A percentile compares a stretch with the other conserved stretches of the same genome.
Evolutionary conservation across 805 yeast genomes (phyloP).

Genomic region (Metschnikowia matae): DNA sequence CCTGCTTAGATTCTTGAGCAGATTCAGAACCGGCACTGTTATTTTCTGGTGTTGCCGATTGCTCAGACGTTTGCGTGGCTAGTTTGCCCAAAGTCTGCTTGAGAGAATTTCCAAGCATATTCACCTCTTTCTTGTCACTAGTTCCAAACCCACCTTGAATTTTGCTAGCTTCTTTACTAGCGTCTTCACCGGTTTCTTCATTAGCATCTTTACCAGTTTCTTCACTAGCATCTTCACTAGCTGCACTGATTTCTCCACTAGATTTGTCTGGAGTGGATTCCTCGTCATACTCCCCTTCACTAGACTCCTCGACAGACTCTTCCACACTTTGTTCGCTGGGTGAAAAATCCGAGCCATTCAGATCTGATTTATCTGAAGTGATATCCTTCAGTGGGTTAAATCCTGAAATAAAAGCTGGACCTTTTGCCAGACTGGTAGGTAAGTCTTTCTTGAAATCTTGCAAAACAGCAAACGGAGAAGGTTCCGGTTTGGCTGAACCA

Average conservation of each 20-base stretch:
- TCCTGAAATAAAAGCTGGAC: not conserved
- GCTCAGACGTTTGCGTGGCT: not conserved
- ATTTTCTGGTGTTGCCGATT: not conserved
- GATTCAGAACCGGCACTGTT: not conserved
- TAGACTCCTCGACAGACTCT: slow-evolving; percentile 1
- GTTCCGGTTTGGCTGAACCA: not conserved
- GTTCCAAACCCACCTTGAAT: not conserved
- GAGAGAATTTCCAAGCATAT: not conserved
- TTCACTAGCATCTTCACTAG: too few species aligned
- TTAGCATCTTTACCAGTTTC: too few species aligned
- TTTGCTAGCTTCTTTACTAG: too few species aligned
- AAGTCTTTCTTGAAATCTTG: not conserved
- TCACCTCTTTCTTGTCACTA: not conserved
- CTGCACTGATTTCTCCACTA: not conserved
- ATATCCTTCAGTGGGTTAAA: not conserved
- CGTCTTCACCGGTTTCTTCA: too few species aligned
- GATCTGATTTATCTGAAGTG: not conserved
- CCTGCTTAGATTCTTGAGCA: not conserved
- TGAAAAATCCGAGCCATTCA: not conserved
- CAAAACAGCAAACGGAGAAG: slow-evolving; percentile 2
- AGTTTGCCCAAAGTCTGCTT: not conserved
- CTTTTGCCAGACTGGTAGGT: not conserved
- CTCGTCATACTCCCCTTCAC: not conserved
- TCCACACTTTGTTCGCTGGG: not conserved
- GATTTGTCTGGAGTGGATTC: not conserved